phyloP scores from a whole-genome alignment of 2,329 filamentous ascomycete species.

The Diaporthe vexans region DNA sequence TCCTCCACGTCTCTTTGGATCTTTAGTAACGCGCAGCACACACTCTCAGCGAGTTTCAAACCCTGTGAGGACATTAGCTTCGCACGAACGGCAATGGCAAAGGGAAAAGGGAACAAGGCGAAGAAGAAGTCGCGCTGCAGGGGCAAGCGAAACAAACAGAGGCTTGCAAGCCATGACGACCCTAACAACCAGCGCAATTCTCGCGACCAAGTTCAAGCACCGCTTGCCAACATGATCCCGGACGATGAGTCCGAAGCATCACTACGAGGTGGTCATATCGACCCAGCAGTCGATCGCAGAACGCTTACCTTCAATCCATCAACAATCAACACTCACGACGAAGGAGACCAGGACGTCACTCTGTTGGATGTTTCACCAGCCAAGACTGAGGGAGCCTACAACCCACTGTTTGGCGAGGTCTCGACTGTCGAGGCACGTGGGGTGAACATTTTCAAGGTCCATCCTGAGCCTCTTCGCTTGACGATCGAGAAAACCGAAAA shows the following conservation, averaged over 20 bases:
- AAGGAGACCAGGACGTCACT: slow-evolving; percentile 28
- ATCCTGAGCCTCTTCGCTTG: background rate
- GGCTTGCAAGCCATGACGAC: background rate
- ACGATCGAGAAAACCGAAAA: background rate
- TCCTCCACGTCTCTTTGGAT: background rate
- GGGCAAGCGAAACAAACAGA: background rate
- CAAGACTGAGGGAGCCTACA: background rate
- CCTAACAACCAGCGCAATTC: background rate
- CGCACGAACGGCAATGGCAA: slow-evolving; percentile 17
- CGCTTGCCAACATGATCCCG: background rate
- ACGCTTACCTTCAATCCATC: slow-evolving; percentile 24
- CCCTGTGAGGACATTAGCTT: background rate
- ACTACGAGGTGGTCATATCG: background rate
- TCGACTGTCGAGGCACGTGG: slow-evolving; percentile 2
- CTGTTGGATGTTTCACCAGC: slow-evolving; percentile 14
- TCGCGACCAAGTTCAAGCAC: background rate
- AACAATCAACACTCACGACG: slow-evolving; percentile 28
- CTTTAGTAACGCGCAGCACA: background rate
- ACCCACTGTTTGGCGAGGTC: background rate
- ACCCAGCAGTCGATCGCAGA: background rate
- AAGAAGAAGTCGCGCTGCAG: background rate
- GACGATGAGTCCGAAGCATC: background rate
- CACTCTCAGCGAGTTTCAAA: background rate
- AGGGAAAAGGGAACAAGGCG: slow-evolving; percentile 1
- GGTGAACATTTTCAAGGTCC: slow-evolving; percentile 25